phyloP scores from a whole-genome alignment of 2,329 filamentous ascomycete species.

The Aotearoamyces nothofagi region DNA sequence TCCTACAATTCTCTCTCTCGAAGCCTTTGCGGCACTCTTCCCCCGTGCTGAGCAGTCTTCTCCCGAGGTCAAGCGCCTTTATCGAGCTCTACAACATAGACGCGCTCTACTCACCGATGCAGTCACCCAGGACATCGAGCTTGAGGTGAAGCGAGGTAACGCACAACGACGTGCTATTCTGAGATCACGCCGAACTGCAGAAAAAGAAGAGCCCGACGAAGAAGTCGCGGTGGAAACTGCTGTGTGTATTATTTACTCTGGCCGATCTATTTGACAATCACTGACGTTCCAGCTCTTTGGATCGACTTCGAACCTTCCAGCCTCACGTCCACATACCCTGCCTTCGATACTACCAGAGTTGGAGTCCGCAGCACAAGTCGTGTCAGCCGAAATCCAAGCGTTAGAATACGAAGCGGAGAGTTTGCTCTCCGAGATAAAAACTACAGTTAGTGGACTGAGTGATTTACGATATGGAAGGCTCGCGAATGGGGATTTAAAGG shows the following conservation, averaged over 20 bases:
- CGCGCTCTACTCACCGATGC: slow-evolving; percentile 53
- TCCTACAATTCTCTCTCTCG: slow-evolving; percentile 55
- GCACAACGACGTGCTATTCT: slow-evolving; percentile 41
- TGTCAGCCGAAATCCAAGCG: slow-evolving; percentile 52
- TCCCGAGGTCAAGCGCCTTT: slow-evolving; percentile 38
- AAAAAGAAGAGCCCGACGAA: slow-evolving; percentile 41
- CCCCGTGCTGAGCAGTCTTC: slow-evolving; percentile 33
- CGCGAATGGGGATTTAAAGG: slow-evolving; percentile 43
- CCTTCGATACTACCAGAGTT: slow-evolving; percentile 53
- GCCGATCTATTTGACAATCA: neutral
- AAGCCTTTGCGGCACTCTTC: slow-evolving; percentile 65
- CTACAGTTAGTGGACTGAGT: slow-evolving; percentile 58
- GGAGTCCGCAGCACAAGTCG: slow-evolving; percentile 44
- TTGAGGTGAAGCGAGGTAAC: slow-evolving; percentile 47
- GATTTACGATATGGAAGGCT: slow-evolving; percentile 72
- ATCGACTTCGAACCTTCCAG: slow-evolving; percentile 25
- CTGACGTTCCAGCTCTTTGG: slow-evolving; percentile 38
- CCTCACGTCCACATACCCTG: slow-evolving; percentile 40
- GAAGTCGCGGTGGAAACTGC: slow-evolving; percentile 47
- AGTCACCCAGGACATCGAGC: slow-evolving; percentile 47
- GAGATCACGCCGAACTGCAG: slow-evolving; percentile 33
- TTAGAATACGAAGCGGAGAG: slow-evolving; percentile 49
- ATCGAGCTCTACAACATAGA: slow-evolving; percentile 65
- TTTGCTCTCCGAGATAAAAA: slow-evolving; percentile 44
- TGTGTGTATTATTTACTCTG: slow-evolving; percentile 21